Evolutionary conservation across 805 yeast species (phyloP), one percentile per base, ranked within the genome.

Genomic region (Barnettozyma salicaria): DNA sequence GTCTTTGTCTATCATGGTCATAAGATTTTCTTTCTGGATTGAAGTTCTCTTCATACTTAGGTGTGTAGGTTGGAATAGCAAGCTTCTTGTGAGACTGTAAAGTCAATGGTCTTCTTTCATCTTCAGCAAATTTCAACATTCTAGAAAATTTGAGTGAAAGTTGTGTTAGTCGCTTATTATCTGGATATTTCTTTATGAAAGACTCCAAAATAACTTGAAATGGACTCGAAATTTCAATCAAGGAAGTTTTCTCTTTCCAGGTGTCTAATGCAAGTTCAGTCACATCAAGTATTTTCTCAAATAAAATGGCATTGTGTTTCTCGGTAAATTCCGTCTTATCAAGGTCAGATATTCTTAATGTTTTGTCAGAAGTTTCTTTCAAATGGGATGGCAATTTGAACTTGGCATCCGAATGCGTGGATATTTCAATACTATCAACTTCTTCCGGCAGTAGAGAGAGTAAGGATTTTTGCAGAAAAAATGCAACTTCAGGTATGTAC

Each of bases 1-100:
- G 85, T 61, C 92, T 73, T 42, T 81, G 78, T 49, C 78, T 71
- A 58, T 89, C 83, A 36, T 82, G 74, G 59, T 90, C 96, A 59
- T 87, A 83, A 7, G 94, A 84, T 65, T 85, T 89, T 75, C 79
- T 85, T 56, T 87, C 96, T 39, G 96, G 96, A 64, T 89, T 90
- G 74, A 80, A 92, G 68, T 88, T 87, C 54, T 87, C 97, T 63
- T 90, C 97, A 58, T 82, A 92, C 62, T 84, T 80, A 47, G 99
- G 99, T 25, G 88, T 82, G 52, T 73, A 74, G 2, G 95, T 74
- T 27, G 88, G 80, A 53, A 92, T 83, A 4, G 96, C 83, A 39
- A 92, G 56, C 18, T 95, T 87, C 53, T 74, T 76, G 65, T 89
- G 97, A 7, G 74, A 64, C 63, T 92, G 99, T 44, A 92, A 69